A percentile compares a stretch with the other conserved stretches of the same genome.
These are phyloP conservation scores for Rhodotorula mucilaginosa DNA, from an alignment of 1,284 basidiomycete genomes.

Conservation along the genomic window DNA sequence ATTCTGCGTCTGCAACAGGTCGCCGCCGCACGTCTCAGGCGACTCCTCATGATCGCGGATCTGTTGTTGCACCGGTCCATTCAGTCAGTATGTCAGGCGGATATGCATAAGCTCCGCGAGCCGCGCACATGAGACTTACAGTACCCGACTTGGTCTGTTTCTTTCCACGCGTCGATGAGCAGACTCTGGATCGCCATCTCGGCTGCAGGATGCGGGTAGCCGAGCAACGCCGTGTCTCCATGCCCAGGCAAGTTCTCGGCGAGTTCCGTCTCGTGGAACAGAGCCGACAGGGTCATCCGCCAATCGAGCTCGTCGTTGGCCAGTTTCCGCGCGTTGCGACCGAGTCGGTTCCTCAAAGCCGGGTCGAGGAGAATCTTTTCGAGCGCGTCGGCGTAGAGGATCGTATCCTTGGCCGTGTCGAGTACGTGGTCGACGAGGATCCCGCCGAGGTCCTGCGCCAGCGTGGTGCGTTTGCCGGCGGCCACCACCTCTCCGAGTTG, in stretches of 20 bases:
- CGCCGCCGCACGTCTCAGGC: too few species aligned
- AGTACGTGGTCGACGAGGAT: slow-evolving; percentile 34
- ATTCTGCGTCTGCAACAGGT: too few species aligned
- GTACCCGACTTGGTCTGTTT: slow-evolving; percentile 13
- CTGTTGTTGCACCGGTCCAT: too few species aligned
- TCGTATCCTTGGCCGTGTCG: slow-evolving; percentile 16
- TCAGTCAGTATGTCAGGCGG: too few species aligned
- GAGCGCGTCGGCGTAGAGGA: slow-evolving; percentile 29
- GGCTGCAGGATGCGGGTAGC: slow-evolving; percentile 28
- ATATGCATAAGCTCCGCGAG: too few species aligned
- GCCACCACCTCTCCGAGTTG: slow-evolving; percentile 27
- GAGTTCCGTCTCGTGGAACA: slow-evolving; percentile 27
- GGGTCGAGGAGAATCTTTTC: slow-evolving; percentile 21
- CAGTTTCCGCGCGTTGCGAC: slow-evolving; percentile 26
- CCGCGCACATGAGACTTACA: slow-evolving; percentile 4
- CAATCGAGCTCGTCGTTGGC: slow-evolving; percentile 33
- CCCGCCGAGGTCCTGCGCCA: slow-evolving; percentile 18
- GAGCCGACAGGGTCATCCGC: slow-evolving; percentile 18
- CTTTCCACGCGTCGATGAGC: slow-evolving; percentile 19
- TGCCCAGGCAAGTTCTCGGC: slow-evolving; percentile 22
- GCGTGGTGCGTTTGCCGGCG: slow-evolving; percentile 5
- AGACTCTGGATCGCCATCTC: slow-evolving; percentile 26
- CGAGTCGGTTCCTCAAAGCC: slow-evolving; percentile 5
- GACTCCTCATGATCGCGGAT: too few species aligned
- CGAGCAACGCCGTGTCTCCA: not conserved